These are phyloP conservation scores for Umbilicus rupestris DNA, from an alignment of 164 flowering plant species.

Conservation along the genomic window DNA sequence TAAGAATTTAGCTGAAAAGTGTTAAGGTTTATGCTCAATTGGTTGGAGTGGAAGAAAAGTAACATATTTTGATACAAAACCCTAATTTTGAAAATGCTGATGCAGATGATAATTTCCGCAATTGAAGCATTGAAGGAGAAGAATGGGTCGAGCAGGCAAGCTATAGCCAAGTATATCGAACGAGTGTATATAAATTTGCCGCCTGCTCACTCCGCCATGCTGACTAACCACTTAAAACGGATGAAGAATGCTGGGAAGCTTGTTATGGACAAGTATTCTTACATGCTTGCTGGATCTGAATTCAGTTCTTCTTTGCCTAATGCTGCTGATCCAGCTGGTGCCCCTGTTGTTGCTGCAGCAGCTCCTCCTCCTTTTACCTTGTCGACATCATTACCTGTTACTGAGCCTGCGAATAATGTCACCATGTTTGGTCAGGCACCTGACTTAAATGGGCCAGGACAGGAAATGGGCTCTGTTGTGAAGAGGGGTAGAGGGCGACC, in stretches of 20 bases:
- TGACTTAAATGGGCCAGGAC: slow-evolving; percentile 15
- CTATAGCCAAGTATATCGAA: slow-evolving; percentile 53
- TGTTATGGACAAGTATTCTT: slow-evolving; percentile 50
- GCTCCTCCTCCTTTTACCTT: slow-evolving; percentile 5
- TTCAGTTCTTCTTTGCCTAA: neutral
- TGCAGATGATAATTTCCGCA: slow-evolving; percentile 57
- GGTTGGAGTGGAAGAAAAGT: neutral
- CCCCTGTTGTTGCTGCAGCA: slow-evolving; percentile 6
- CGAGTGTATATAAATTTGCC: slow-evolving; percentile 35
- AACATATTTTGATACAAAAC: neutral
- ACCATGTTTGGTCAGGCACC: neutral
- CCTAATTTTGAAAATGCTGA: neutral
- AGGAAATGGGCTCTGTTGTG: neutral
- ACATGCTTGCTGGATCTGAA: slow-evolving; percentile 42
- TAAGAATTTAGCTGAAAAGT: too few relatives aligned
- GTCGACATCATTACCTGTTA: slow-evolving; percentile 5
- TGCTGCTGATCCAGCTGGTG: slow-evolving; percentile 2
- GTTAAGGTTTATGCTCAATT: neutral
- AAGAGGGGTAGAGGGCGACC: slow-evolving; percentile 22
- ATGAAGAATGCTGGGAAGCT: slow-evolving; percentile 39
- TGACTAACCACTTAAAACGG: slow-evolving; percentile 45
- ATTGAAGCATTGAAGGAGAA: slow-evolving; percentile 38
- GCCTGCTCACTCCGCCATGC: slow-evolving; percentile 35
- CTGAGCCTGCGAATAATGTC: slow-evolving; percentile 9
- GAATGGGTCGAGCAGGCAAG: slow-evolving; percentile 54